Percentiles rank a stretch among this genome's conserved stretches.
Evolutionary conservation across 495 filamentous ascomycete genomes (phyloP).

Genomic region (Aspergillus carlsbadensis): DNA sequence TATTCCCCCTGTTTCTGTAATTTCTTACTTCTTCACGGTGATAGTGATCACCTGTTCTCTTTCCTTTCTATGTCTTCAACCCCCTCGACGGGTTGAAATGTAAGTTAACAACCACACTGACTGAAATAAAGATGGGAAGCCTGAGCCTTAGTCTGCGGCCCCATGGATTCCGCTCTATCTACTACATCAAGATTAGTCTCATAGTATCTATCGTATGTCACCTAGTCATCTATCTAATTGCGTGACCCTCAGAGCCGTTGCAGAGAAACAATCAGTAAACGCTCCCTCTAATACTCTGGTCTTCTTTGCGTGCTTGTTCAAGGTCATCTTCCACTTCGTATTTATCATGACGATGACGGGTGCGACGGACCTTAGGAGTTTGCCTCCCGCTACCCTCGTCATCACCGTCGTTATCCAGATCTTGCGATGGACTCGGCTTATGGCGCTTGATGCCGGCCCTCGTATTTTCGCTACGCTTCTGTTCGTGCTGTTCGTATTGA

Average conservation of each 20-base stretch:
- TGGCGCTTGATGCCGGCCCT: constrained; percentile 13
- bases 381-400: constrained; percentile 47
- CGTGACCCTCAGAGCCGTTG: background rate
- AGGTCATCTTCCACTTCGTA: background rate
- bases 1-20: constrained; percentile 17
- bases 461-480: background rate
- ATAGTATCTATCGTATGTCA: constrained; percentile 4
- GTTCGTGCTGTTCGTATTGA: constrained; percentile 6
- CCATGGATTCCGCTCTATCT: constrained; percentile 4
- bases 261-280: constrained; percentile 27
- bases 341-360: constrained; percentile 21
- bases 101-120: constrained; percentile 21
- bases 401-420: constrained; percentile 49
- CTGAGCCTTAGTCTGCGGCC: background rate
- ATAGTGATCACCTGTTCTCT: constrained; percentile 25
- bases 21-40: constrained; percentile 20
- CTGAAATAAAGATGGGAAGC: constrained; percentile 12
- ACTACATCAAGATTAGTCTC: no score
- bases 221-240: background rate
- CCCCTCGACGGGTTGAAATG: constrained; percentile 27
- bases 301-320: constrained; percentile 15
- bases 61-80: constrained; percentile 15
- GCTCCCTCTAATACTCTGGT: constrained; percentile 41
- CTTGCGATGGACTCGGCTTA: constrained; percentile 29
- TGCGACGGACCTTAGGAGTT: constrained; percentile 23